Evolutionary conservation across 345 rosid genomes (phyloP), one percentile per base, ranked within the genome.

Genomic region (Populus simonii): DNA sequence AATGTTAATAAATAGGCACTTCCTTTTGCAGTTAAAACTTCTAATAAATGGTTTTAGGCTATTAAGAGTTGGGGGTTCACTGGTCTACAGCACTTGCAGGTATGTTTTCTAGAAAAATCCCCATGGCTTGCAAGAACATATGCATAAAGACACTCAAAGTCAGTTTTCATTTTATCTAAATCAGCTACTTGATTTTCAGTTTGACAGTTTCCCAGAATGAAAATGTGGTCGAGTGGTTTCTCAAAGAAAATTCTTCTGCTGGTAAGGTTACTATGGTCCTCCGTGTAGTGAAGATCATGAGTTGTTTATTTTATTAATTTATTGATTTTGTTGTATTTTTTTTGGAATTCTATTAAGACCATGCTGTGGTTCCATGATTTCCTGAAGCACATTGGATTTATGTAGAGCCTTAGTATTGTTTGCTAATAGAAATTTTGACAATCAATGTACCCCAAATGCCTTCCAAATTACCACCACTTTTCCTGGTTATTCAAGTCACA

Each of bases 21-120:
- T 41, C 45, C 45, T 10, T 41, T 78, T 80, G 87, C 92, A 93
- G 98, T 82, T 91, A 47, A 92, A 91, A 80, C 96, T 95, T 70
- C 87, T 93, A 73, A 87, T 82, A 80, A 95, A 91, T 84, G 99
- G 99, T 76, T 95, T 91, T 72, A 84, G 88, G 82, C 78, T 93
- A 81, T 89, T 95, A 76, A 92, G 89, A 88, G 88, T 81, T 68
- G 96, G 93, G 33, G 99, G 99, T 33, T 83, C 84, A 8, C 92
- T 95, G 33, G 89, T 93, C 68, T 92, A 93, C 85, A 95, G 99
- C 88, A 95, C 98, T 78, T 95, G 99, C 94, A 95, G 98, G 97
- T 92, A 71, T 49, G 71, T 73, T 69, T 31, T 47, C 35, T 83
- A 22, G 6, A 25, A 68, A 41, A 23, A 31, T 18, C 8, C 67